Base-by-base conservation (phyloP, 352 stramenopile species). In the Globisporangium orthogonon region DNA sequence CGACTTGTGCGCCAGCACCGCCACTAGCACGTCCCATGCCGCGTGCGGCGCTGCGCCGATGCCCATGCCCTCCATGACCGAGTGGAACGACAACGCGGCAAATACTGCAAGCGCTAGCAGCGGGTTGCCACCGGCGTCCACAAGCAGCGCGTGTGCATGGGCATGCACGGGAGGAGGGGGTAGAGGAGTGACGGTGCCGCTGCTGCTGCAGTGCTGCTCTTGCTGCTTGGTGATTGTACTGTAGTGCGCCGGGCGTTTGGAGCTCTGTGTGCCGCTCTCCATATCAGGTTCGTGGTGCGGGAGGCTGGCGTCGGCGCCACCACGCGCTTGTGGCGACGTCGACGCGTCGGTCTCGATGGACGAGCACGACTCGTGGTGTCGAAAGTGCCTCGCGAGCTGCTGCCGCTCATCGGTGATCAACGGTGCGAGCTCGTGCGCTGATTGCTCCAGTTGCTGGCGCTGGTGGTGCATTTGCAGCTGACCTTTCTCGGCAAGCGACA, bases 11-110 rank as follows among this genome's bases (percentile, higher is more conserved):
- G 83, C 83, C n/a, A 91, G 58, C 48, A 94, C 82, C 15, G 83
- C 83, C 10, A 89, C 53, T 0, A 94, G 65, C 44, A 94, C 89
- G 53, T 89, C 80, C 83, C 81, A 94, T 1, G 79, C 78, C 2
- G 70, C 69, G 23, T 64, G 63, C 49, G 61, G 76, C 4, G 81
- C 72, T 1, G 83, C 83, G 18, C 83, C 83, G 43, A 94, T 76
- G 58, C 81, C 83, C 71, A 94, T 88, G 44, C 83, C 83, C 66
- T 94, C 83, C 81, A 94, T 89, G 29, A 91, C 62, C 13, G 83
- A 94, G 61, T 94, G 83, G 66, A 94, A 91, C 3, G 83, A 94
- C 37, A 94, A 65, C 37, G 83, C 83, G 13, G 77, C 61, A 60
- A 91, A 89, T n/a, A 94, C 71, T 7, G 89, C 68, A n/a, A 89